Evolutionary conservation across 2,329 filamentous ascomycete genomes (phyloP), one percentile per base, ranked within the genome.

Genomic region (Neonectria neomacrospora): DNA sequence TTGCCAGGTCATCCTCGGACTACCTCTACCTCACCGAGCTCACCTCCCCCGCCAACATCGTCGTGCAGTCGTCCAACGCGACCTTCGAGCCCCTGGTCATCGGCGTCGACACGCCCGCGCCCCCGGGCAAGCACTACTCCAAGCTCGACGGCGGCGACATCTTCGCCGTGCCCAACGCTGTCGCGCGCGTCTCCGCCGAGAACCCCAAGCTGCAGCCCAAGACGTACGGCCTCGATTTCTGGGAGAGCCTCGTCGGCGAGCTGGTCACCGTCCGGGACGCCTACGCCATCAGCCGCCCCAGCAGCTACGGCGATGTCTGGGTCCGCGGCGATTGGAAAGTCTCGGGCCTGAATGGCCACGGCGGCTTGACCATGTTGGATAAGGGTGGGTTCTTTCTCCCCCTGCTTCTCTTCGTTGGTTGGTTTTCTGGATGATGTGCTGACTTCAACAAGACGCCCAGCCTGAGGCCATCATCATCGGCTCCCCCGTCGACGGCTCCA

Each of bases 171-270:
- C 90, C 90, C 11, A 91, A 90, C 72, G 90, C 87, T 64, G 79
- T 80, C 41, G 84, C 80, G 65, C 82, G 83, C 67, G 73, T 92
- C 41, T 90, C 88, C 2, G 79, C 75, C 6, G 79, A 74, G 34
- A 92, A 92, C 73, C 89, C 89, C 0, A 78, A 79, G 14, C 81
- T 92, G 41, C 75, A 90, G 64, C 90, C 90, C 2, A 78, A 79
- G 22, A 77, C 80, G 44, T 92, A 89, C 71, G 90, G 90, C 2
- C 80, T 92, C 30, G 90, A 92, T 75, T 93, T 92, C 73, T 92
- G 90, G 90, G 88, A 92, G 82, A 89, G 85, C 65, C 77, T 92
- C 61, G 82, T 80, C 57, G 90, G 90, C 28, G 88, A 92, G 76
- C 80, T 91, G 8, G 89, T 93, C 14, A 91, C 86, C 0, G 79